Percentiles rank a stretch among this genome's conserved stretches.
These are phyloP conservation scores for Coemansia sp. DNA, from an alignment of 192 early-diverging fungal genomes.

Conservation along the genomic window DNA sequence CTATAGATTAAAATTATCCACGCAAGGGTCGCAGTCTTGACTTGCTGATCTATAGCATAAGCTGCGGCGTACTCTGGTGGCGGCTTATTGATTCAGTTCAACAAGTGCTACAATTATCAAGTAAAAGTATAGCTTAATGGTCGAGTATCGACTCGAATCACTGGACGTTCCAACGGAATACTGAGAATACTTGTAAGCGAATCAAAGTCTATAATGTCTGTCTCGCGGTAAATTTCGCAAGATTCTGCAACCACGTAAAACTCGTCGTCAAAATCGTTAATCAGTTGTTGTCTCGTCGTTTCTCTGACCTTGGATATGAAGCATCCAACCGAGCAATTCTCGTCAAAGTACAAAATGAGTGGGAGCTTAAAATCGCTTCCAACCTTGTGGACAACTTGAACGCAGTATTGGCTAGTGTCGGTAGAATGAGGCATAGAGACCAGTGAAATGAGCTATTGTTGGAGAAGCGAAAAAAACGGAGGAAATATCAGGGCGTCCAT, in stretches of 20 bases:
- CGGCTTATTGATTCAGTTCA: no score
- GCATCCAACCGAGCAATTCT: neutral
- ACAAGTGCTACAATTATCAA: neutral
- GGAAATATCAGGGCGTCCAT: neutral
- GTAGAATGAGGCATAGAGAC: neutral
- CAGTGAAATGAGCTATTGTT: neutral
- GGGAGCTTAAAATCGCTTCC: neutral
- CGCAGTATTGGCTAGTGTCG: neutral
- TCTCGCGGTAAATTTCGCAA: neutral
- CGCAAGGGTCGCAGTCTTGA: no score
- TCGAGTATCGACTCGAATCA: neutral
- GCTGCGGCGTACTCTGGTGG: no score
- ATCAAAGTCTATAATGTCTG: neutral
- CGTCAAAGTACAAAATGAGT: neutral
- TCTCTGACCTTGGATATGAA: neutral
- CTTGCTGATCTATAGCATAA: no score
- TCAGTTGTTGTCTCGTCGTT: neutral
- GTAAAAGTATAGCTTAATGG: neutral
- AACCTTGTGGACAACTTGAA: neutral
- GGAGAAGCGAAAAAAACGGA: neutral
- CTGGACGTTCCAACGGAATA: neutral
- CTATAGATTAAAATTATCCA: no score
- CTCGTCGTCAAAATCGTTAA: neutral
- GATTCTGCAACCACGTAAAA: neutral
- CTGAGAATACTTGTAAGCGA: neutral